Base-by-base conservation (phyloP, 2,329 filamentous ascomycete genomes). In the Phialemonium atrogriseum region DNA sequence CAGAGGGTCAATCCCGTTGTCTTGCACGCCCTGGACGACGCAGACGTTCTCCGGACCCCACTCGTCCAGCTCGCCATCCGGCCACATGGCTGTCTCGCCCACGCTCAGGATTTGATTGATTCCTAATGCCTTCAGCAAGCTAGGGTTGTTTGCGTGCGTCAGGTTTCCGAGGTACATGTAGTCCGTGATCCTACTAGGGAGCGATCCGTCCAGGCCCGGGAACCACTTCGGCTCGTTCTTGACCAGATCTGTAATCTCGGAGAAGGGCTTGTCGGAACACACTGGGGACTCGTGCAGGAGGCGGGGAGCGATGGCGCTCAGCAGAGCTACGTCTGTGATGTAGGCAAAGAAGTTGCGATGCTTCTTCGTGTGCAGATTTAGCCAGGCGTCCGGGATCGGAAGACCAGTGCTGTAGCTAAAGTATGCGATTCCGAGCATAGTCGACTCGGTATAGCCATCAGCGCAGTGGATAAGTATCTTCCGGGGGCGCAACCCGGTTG, bases 121-220 rank as follows among this genome's bases (percentile, higher is more conserved):
- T 0, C 89, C 89, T 37, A 98, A 61, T 26, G 80, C 75, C 39
- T 67, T 70, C 19, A 98, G 61, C 19, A 98, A 62, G 33, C 84
- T 82, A 0, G 88, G 85, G 46, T 96, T 96, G 51, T 96, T 96
- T 7, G 91, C 91, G 52, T 98, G 91, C 0, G 76, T 77, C 11
- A 96, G 68, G 47, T 96, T 96, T 2, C 91, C 91, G 10, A 98
- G 72, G 51, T 98, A 98, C 79, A 98, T 87, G 51, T 96, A 95
- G 33, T 88, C 80, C 24, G 94, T 62, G 23, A 98, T 74, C 10
- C 89, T 76, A 50, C 85, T 94, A 1, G 91, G 91, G 14, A 96
- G 70, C 15, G 86, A 94, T 5, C 91, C 91, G 52, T 96, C 89
- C 43, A 95, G 75, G 33, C 76, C 76, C 17, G 74, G 66, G 34